Percentiles rank a stretch among this genome's conserved stretches.
phyloP scores from a whole-genome alignment of 108 stramenopile genomes.

The Cylindrotheca closterium region DNA sequence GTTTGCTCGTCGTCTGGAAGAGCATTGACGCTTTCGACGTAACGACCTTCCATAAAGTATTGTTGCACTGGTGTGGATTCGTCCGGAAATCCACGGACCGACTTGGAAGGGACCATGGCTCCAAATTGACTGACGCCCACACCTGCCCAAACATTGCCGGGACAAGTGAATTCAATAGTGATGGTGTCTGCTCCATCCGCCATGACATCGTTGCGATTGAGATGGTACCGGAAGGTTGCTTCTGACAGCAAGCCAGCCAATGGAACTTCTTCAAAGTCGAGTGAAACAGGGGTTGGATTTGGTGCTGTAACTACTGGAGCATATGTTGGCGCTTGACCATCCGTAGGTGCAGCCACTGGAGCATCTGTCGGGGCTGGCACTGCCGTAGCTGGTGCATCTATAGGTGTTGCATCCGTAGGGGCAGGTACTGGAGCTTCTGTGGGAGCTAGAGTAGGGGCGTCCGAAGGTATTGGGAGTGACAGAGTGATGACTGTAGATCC shows the following conservation, averaged over 20 bases:
- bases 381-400: too few relatives aligned
- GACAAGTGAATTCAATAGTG: constrained; percentile 24
- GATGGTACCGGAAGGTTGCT: constrained; percentile 6
- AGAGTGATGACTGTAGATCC: neutral
- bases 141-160: constrained; percentile 37
- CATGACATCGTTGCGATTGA: constrained; percentile 18
- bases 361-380: too few relatives aligned
- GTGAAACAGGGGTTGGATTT: too few relatives aligned
- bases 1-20: constrained; percentile 9
- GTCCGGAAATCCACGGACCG: constrained; percentile 60
- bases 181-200: constrained; percentile 28
- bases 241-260: constrained; percentile 17
- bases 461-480: neutral
- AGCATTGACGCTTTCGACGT: too few relatives aligned
- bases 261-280: neutral
- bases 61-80: too few relatives aligned
- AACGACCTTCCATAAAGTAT: too few relatives aligned
- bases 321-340: too few relatives aligned
- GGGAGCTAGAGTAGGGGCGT: neutral
- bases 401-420: neutral
- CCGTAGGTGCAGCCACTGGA: too few relatives aligned
- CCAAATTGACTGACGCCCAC: constrained; percentile 31
- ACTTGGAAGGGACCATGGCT: constrained; percentile 47
- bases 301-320: too few relatives aligned
- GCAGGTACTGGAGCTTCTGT: neutral